Evolutionary conservation across 192 early-diverging fungal genomes (phyloP).

Genomic region (Obelidium mucronatum): DNA sequence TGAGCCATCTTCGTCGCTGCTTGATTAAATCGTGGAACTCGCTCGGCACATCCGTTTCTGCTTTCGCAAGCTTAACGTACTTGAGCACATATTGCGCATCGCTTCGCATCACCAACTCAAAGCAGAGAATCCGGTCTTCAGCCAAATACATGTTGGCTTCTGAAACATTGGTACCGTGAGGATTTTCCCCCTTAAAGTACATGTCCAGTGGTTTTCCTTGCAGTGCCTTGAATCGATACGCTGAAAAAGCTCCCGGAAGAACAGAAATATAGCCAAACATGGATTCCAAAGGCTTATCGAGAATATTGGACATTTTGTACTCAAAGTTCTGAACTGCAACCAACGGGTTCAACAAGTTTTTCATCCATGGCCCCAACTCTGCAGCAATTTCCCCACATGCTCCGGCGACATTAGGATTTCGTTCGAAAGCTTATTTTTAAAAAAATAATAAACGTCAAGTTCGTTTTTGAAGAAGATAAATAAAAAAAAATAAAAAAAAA

Average conservation of each 20-base stretch:
- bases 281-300: conserved; percentile 95
- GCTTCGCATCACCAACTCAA: conserved; percentile 89
- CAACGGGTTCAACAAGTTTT: conserved; percentile 81
- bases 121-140: conserved; percentile 93
- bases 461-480: conserved; percentile 79
- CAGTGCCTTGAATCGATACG: conserved; percentile 89
- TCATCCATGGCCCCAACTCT: conserved; percentile 64
- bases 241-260: conserved; percentile 94
- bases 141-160: conserved; percentile 93
- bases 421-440: conserved; percentile 67
- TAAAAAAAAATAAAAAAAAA: conserved; percentile 71
- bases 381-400: conserved; percentile 81
- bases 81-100: conserved; percentile 79
- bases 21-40: conserved; percentile 91
- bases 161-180: conserved; percentile 84
- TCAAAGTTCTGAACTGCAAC: conserved; percentile 98
- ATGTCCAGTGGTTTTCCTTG: conserved; percentile 74
- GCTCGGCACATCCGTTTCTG: conserved; percentile 95
- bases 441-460: conserved; percentile 59
- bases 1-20: conserved; percentile 95
- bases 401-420: conserved; percentile 72
- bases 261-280: conserved; percentile 90
- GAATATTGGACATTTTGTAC: conserved; percentile 98
- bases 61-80: conserved; percentile 89
- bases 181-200: conserved; percentile 93